phyloP scores from a whole-genome alignment of 169 alveolate species.

The Perkinsus marinus region DNA sequence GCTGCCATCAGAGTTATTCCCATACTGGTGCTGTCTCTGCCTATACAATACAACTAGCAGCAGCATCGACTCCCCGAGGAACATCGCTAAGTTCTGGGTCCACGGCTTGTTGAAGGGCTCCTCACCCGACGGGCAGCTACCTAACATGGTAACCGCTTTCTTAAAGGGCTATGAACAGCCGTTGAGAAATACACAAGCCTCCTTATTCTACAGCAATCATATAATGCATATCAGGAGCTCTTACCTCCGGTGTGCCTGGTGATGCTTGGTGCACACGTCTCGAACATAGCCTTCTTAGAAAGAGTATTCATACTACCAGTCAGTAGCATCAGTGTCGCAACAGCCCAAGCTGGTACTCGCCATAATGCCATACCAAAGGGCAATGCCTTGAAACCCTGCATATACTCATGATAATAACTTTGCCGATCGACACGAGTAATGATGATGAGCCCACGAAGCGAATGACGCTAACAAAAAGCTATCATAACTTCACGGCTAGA shows the following conservation, averaged over 20 bases:
- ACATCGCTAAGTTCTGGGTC: neutral
- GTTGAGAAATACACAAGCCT: too few relatives aligned
- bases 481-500: too few relatives aligned
- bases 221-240: too few relatives aligned
- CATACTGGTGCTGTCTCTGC: neutral
- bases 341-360: neutral
- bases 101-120: conserved; percentile 2
- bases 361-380: neutral
- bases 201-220: too few relatives aligned
- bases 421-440: too few relatives aligned
- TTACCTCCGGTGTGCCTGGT: neutral
- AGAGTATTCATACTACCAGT: neutral
- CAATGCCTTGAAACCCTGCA: too few relatives aligned
- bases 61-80: neutral
- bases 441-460: too few relatives aligned
- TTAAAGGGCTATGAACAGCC: too few relatives aligned
- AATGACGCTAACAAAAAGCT: too few relatives aligned
- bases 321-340: neutral
- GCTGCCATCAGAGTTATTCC: neutral
- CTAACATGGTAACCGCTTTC: neutral
- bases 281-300: neutral
- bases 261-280: neutral
- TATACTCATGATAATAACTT: too few relatives aligned
- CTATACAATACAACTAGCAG: neutral
- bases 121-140: neutral